phyloP scores from a whole-genome alignment of 2,329 filamentous ascomycete species.

The Trichoderma oligosporum region DNA sequence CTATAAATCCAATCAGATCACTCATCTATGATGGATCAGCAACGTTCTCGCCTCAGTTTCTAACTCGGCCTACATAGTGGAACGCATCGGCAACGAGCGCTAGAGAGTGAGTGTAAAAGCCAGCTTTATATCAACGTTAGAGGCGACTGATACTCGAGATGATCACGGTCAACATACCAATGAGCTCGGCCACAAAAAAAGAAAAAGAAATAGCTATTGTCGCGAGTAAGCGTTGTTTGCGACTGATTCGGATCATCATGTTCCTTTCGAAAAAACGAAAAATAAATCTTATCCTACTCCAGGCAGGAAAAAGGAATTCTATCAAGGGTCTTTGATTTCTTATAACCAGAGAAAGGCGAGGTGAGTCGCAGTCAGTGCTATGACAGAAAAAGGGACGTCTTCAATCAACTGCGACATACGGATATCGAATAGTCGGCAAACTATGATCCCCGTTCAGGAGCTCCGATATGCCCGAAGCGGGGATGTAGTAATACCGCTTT shows the following conservation, averaged over 20 bases:
- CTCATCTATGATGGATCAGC: constrained; percentile 51
- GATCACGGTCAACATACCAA: constrained; percentile 33
- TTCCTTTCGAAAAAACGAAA: neutral
- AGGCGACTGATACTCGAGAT: neutral
- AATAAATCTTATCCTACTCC: neutral
- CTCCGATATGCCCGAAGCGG: constrained; percentile 7
- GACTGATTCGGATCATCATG: constrained; percentile 24
- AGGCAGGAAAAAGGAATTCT: no score
- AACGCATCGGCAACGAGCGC: constrained; percentile 75
- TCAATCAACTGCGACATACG: neutral
- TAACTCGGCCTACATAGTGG: constrained; percentile 56
- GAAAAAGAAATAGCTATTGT: constrained; percentile 48
- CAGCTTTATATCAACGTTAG: constrained; percentile 42
- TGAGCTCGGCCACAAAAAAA: constrained; percentile 52
- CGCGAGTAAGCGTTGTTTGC: constrained; percentile 44
- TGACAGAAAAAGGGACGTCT: constrained; percentile 9
- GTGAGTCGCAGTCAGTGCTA: neutral
- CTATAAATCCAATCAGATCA: constrained; percentile 65
- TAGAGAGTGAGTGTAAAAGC: constrained; percentile 67
- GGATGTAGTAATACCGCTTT: constrained; percentile 1
- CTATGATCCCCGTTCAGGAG: neutral
- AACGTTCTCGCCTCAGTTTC: no score
- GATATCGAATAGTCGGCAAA: neutral
- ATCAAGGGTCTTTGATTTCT: neutral
- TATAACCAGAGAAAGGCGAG: neutral